Percentiles rank a stretch among this genome's conserved stretches.
These are phyloP conservation scores for Polygonum maritimum DNA, from an alignment of 148 eudicot genomes.

Conservation along the genomic window DNA sequence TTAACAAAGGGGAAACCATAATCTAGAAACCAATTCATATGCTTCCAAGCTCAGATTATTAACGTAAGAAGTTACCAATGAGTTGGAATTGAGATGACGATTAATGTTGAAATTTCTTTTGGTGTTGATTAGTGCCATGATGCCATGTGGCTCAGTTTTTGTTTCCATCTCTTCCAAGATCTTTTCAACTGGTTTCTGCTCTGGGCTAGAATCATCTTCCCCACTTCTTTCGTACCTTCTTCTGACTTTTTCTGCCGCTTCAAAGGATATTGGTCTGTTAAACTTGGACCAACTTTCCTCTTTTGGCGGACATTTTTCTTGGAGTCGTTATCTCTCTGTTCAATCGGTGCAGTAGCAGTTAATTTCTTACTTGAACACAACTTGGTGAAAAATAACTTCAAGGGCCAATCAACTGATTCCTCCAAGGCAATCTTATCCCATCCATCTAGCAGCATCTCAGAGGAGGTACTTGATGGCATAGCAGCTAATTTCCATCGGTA, in stretches of 20 bases:
- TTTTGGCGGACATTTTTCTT: slow-evolving; percentile 55
- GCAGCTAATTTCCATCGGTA: slow-evolving; percentile 41
- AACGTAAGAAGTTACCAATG: too few relatives aligned
- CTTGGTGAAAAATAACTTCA: slow-evolving; percentile 85
- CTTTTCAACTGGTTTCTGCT: slow-evolving; percentile 21
- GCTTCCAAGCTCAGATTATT: too few relatives aligned
- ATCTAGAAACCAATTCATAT: too few relatives aligned
- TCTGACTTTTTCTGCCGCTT: slow-evolving; percentile 51
- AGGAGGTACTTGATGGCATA: slow-evolving; percentile 34
- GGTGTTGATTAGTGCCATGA: slow-evolving; percentile 21
- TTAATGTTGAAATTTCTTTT: too few relatives aligned
- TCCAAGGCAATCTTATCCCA: slow-evolving; percentile 95
- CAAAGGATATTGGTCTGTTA: slow-evolving; percentile 43
- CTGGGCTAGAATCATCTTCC: slow-evolving; percentile 20
- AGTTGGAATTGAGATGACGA: too few relatives aligned
- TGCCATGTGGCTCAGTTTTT: slow-evolving; percentile 18
- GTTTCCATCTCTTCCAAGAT: slow-evolving; percentile 22
- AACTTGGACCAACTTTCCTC: slow-evolving; percentile 44
- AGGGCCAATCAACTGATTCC: slow-evolving; percentile 93
- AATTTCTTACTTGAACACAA: slow-evolving; percentile 69
- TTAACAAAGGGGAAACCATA: too few relatives aligned
- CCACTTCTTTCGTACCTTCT: slow-evolving; percentile 18
- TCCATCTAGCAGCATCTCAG: slow-evolving; percentile 68
- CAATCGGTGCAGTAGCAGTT: slow-evolving; percentile 28
- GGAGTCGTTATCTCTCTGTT: slow-evolving; percentile 32